These are phyloP conservation scores for Gossypium trilobum DNA, from an alignment of 441 rosid species.

Conservation along the genomic window DNA sequence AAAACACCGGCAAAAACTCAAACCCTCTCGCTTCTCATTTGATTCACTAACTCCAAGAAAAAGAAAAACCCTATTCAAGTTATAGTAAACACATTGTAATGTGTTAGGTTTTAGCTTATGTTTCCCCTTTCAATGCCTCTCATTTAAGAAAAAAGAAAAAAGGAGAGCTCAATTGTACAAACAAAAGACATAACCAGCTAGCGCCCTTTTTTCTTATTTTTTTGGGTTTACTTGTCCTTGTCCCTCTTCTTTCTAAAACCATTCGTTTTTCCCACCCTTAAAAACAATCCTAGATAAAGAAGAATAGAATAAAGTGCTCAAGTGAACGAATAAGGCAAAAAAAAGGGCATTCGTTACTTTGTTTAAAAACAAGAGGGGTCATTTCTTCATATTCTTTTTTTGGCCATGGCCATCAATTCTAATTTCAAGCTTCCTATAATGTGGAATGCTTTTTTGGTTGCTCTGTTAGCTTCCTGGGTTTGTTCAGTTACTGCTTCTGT, in stretches of 20 bases:
- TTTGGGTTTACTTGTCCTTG: constrained; percentile 13
- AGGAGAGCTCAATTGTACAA: constrained; percentile 3
- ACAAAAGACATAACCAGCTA: background rate
- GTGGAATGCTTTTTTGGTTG: constrained; percentile 37
- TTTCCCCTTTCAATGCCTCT: constrained; percentile 4
- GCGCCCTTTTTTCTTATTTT: no score
- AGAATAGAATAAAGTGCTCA: constrained; percentile 40
- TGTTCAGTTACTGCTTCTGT: constrained; percentile 57
- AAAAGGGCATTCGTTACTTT: constrained; percentile 22
- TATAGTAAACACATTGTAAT: background rate
- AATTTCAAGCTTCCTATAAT: constrained; percentile 31
- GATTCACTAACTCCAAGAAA: background rate
- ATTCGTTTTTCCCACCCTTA: constrained; percentile 5
- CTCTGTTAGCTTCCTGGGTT: constrained; percentile 31
- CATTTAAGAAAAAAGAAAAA: background rate
- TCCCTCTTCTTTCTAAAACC: background rate
- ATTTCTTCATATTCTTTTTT: constrained; percentile 5
- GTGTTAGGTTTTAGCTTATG: background rate
- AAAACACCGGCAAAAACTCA: constrained; percentile 22
- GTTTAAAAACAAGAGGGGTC: constrained; percentile 15
- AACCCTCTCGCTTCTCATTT: background rate
- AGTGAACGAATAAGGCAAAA: constrained; percentile 15
- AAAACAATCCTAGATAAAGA: constrained; percentile 19
- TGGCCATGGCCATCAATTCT: constrained; percentile 25
- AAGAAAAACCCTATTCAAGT: background rate